Evolutionary conservation across 164 flowering plant genomes (phyloP), one percentile per base, ranked within the genome.

Genomic region (Taxillus chinensis): DNA sequence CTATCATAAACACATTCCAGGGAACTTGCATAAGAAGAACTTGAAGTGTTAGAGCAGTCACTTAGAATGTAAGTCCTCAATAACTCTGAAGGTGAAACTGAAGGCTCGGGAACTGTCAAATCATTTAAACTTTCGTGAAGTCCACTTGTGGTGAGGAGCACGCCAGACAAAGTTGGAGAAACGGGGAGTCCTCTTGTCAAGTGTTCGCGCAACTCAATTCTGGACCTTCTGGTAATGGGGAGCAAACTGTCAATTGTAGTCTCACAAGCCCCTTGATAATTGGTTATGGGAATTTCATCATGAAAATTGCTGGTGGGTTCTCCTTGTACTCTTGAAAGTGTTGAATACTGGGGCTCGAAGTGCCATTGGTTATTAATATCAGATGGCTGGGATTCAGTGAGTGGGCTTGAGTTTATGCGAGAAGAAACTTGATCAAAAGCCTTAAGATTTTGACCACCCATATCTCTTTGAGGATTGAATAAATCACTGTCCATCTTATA

Each of bases 401-500:
- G 62, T 46, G 85, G 68, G 50, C 62, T 67, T 17, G 79, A 66
- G 55, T 57, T 63, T 13, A 63, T 39, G 14, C 71, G 75, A 17
- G 77, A 65, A 38, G 72, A 60, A 27, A 64, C 59, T 55, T 74
- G 80, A 64, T 81, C 79, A 9, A 71, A 50, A 41, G 61, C 62
- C 39, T 72, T 13, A 55, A 77, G 55, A 68, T 71, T 70, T 60
- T 41, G 75, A 63, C 45, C 67, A 13, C 62, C 39, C 55, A 64
- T 55, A 9, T 67, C 66, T 5, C 55, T 16, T 13, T 77, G 63
- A 3, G 61, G 17, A 57, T 67, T 65, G 46, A 69, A 68, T 10
- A 62, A 66, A 54, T 68, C 71, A 56, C 73, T 77, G 51, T 81
- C 87, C 80, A 79, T 77, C 27, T 8, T 60, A n/a, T 42, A 17